Base-by-base conservation (phyloP, 768 basidiomycete species). In the Pleurotus tuber-regium region DNA sequence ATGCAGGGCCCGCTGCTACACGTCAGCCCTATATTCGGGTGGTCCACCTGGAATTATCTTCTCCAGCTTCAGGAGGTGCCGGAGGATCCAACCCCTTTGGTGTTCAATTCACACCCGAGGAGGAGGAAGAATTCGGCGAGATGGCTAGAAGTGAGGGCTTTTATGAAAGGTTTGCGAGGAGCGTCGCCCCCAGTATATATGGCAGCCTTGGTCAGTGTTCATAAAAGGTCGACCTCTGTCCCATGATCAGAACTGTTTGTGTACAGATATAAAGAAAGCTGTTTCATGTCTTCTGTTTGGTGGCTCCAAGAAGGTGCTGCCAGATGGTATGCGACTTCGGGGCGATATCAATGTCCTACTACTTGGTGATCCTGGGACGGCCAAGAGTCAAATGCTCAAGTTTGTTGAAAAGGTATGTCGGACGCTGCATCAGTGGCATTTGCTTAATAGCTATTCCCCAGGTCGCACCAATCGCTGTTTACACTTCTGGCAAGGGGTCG, bases 301-400 rank as follows among this genome's bases (percentile, higher is more conserved):
- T 24, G 97, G 97, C 4, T 95, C 94, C 16, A 98, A 94, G 73
- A 99, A 99, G 69, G 76, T 97, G 43, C 71, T 99, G 4, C 97
- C 97, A 6, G 97, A 99, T 65, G 95, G 97, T 7, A 95, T 98
- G 92, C 80, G 97, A 26, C 70, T 99, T 35, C 80, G 97, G 64
- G 97, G 97, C 9, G 97, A 99, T 64, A 98, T 99, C 65, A 99
- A 99, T 65, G 97, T 99, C 16, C 72, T 99, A 8, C 70, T 98
- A 23, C 80, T 99, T 24, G 97, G 97, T 67, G 97, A 99, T 66
- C 97, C 97, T 6, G 97, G 97, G 70, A 98, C 97, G 11, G 97
- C 97, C 18, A 99, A 99, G 69, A 92, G 88, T 72, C 97, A 99
- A 62, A 73, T 99, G 59, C 83, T 99, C 55, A 99, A 99, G 63